Evolutionary conservation across 2,329 filamentous ascomycete genomes (phyloP).

Genomic region (Dothideomycetes sp.): DNA sequence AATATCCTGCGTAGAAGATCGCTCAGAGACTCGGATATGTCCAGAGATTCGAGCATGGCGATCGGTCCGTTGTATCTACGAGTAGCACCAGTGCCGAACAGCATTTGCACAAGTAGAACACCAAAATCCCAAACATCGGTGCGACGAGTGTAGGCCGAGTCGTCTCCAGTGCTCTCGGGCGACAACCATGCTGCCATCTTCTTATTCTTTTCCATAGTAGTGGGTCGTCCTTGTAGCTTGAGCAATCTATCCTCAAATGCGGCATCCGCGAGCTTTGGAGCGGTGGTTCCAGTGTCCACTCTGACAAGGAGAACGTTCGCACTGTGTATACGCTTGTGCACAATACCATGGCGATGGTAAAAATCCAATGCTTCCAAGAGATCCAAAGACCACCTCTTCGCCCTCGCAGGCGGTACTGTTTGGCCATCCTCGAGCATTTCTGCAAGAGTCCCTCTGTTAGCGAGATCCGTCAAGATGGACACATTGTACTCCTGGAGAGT

Average conservation of each 20-base stretch:
- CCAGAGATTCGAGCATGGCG: conserved; percentile 60
- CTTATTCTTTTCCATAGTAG: conserved; percentile 2
- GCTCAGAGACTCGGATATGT: conserved; percentile 64
- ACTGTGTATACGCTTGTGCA: conserved; percentile 69
- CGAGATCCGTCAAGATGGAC: conserved; percentile 64
- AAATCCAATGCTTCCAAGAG: conserved; percentile 81
- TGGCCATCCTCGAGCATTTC: conserved; percentile 69
- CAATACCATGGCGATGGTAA: conserved; percentile 73
- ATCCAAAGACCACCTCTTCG: conserved; percentile 84
- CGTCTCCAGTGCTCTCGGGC: conserved; percentile 24
- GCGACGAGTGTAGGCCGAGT: conserved; percentile 53
- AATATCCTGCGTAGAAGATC: conserved; percentile 81
- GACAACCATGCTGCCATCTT: conserved; percentile 35
- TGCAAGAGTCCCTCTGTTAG: conserved; percentile 71
- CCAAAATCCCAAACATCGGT: conserved; percentile 95
- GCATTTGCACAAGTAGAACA: conserved; percentile 85
- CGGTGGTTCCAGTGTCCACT: conserved; percentile 53
- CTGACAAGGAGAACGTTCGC: conserved; percentile 71
- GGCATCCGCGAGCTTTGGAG: conserved; percentile 66
- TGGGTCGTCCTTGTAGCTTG: conserved; percentile 6
- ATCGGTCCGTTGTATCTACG: conserved; percentile 71
- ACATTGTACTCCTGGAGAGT: conserved; percentile 52
- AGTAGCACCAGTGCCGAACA: conserved; percentile 71
- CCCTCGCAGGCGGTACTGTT: conserved; percentile 58
- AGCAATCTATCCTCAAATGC: conserved; percentile 47